These are phyloP conservation scores for Meyerozyma elateridarum DNA, from an alignment of 1,139 yeast species.

Conservation along the genomic window DNA sequence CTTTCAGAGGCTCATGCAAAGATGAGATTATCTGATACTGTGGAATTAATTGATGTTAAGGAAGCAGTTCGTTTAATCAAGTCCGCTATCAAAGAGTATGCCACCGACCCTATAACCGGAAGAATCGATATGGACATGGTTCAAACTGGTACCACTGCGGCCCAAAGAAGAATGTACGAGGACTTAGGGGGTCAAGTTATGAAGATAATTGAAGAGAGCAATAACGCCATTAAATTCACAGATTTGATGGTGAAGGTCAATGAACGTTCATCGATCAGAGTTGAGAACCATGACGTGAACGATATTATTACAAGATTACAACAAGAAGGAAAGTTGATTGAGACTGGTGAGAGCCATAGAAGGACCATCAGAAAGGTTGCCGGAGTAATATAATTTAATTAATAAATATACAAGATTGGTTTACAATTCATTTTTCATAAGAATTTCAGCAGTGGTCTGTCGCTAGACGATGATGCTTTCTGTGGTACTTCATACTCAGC, in stretches of 20 bases:
- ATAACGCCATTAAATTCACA: constrained; percentile 49
- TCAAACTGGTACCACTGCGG: constrained; percentile 91
- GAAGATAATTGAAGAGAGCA: constrained; percentile 39
- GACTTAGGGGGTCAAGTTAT: constrained; percentile 64
- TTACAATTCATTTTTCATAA: constrained; percentile 1
- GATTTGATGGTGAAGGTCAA: constrained; percentile 61
- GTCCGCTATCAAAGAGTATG: constrained; percentile 94
- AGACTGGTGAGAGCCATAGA: constrained; percentile 71
- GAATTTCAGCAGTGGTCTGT: constrained; percentile 4
- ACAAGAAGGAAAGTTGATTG: constrained; percentile 69
- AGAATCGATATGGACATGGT: constrained; percentile 95
- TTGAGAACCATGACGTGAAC: constrained; percentile 67
- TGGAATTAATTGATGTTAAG: constrained; percentile 76
- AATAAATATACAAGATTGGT: too few relatives aligned
- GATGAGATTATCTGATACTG: constrained; percentile 74
- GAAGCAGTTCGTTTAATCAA: constrained; percentile 92
- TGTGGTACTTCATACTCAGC: constrained; percentile 1
- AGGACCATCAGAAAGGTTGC: constrained; percentile 56
- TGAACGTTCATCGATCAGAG: constrained; percentile 62
- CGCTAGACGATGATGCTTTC: not conserved
- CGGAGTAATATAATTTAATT: constrained; percentile 12
- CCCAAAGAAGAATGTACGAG: constrained; percentile 76
- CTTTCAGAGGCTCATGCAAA: constrained; percentile 95
- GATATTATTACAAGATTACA: constrained; percentile 66
- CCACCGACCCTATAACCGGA: constrained; percentile 96